phyloP scores from a whole-genome alignment of 2,329 filamentous ascomycete genomes.

The Dissoconium aciculare region DNA sequence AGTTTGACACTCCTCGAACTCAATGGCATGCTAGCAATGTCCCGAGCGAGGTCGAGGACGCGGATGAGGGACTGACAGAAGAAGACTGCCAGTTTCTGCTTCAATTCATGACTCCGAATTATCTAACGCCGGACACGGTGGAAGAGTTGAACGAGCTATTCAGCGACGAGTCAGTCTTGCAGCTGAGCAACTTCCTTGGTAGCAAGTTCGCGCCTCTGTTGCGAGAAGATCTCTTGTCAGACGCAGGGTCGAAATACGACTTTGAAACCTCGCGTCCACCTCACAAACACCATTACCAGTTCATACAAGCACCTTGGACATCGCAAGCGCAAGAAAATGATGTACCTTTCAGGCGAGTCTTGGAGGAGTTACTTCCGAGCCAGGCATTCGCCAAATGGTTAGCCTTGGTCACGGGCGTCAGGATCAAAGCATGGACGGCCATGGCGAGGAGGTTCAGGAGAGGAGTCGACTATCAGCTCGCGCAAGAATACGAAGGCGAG shows the following conservation, averaged over 20 bases:
- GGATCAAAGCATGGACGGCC: slow-evolving; percentile 57
- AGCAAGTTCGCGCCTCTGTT: slow-evolving; percentile 61
- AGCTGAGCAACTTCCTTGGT: slow-evolving; percentile 62
- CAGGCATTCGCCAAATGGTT: slow-evolving; percentile 82
- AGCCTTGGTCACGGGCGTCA: slow-evolving; percentile 61
- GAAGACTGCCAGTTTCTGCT: slow-evolving; percentile 78
- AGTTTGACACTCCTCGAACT: slow-evolving; percentile 67
- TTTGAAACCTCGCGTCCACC: slow-evolving; percentile 54
- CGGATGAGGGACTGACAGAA: slow-evolving; percentile 48
- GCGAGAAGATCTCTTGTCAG: slow-evolving; percentile 47
- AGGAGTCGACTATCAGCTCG: slow-evolving; percentile 82
- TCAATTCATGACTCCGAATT: slow-evolving; percentile 77
- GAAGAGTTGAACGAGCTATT: slow-evolving; percentile 71
- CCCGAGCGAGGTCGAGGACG: slow-evolving; percentile 47
- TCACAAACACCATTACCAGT: slow-evolving; percentile 89
- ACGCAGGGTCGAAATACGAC: slow-evolving; percentile 46
- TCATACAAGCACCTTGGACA: slow-evolving; percentile 41
- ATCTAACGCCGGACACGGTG: slow-evolving; percentile 80
- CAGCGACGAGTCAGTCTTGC: slow-evolving; percentile 67
- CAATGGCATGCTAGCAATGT: slow-evolving; percentile 33
- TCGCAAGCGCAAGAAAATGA: slow-evolving; percentile 13
- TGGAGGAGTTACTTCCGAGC: slow-evolving; percentile 72
- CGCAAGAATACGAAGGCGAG: slow-evolving; percentile 60
- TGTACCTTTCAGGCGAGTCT: slow-evolving; percentile 56
- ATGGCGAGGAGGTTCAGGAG: slow-evolving; percentile 76